phyloP scores from a whole-genome alignment of 768 basidiomycete species.

The Podaxis sp. region DNA sequence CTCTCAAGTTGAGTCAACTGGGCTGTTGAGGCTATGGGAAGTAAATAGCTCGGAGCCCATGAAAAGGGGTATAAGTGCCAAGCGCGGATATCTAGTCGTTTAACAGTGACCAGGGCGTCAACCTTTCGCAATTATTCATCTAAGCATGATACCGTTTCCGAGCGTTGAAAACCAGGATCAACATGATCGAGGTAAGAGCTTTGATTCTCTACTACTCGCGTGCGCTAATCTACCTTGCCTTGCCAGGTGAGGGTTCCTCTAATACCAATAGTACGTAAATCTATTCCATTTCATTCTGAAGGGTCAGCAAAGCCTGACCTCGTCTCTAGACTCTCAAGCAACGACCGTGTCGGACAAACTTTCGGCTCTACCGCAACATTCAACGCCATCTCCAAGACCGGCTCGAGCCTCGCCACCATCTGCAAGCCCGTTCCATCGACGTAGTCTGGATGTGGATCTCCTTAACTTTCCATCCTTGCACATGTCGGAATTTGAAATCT shows the following conservation, averaged over 20 bases:
- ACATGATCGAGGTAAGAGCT: not conserved
- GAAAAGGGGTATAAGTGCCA: not conserved
- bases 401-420: not conserved
- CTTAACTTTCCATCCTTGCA: constrained; percentile 9
- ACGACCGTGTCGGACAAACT: not conserved
- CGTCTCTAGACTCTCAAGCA: not conserved
- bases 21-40: not conserved
- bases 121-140: not conserved
- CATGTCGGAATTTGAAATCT: constrained; percentile 10
- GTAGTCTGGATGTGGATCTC: constrained; percentile 4
- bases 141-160: not conserved
- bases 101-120: not conserved
- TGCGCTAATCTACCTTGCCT: not conserved
- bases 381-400: not conserved
- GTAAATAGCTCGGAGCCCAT: not conserved
- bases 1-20: not conserved
- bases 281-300: not conserved
- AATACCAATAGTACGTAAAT: not conserved
- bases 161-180: not conserved
- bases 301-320: not conserved
- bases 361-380: not conserved
- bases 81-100: not conserved
- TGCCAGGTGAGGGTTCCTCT: not conserved
- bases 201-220: too few species aligned
- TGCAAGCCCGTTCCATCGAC: not conserved